phyloP scores from a whole-genome alignment of 2,329 filamentous ascomycete species.

The Venturia asperata region DNA sequence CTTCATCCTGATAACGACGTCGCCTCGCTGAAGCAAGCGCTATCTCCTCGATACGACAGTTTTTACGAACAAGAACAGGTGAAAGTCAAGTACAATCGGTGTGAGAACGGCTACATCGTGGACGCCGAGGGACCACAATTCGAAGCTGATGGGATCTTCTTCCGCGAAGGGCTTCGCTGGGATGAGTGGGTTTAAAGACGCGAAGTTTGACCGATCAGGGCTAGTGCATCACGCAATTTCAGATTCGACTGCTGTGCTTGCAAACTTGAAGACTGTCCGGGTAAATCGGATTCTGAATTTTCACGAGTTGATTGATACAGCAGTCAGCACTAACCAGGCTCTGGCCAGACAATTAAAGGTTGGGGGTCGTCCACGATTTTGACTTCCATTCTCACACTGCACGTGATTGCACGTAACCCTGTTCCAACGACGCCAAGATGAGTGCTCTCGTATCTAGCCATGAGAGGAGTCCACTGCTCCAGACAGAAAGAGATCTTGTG shows the following conservation, averaged over 20 bases:
- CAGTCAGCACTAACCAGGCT: neutral
- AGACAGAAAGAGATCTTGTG: neutral
- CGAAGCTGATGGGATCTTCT: constrained; percentile 18
- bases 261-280: neutral
- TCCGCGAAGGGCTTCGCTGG: constrained; percentile 20
- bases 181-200: constrained; percentile 19
- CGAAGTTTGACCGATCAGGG: neutral
- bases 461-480: neutral
- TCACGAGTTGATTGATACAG: neutral
- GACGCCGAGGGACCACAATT: constrained; percentile 24
- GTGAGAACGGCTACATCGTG: constrained; percentile 16
- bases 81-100: constrained; percentile 11
- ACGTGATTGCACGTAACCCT: neutral
- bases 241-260: neutral
- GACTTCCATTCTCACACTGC: neutral
- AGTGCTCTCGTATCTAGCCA: neutral
- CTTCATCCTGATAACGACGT: constrained; percentile 29
- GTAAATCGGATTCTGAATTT: neutral
- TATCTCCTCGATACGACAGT: constrained; percentile 26
- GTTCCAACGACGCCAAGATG: neutral
- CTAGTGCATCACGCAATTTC: neutral
- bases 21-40: constrained; percentile 25
- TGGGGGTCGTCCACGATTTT: neutral
- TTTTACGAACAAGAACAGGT: constrained; percentile 28
- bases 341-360: neutral